Evolutionary conservation across 768 basidiomycete species (phyloP), one percentile per base, ranked within the genome.

Genomic region (Lactarius psammicola): DNA sequence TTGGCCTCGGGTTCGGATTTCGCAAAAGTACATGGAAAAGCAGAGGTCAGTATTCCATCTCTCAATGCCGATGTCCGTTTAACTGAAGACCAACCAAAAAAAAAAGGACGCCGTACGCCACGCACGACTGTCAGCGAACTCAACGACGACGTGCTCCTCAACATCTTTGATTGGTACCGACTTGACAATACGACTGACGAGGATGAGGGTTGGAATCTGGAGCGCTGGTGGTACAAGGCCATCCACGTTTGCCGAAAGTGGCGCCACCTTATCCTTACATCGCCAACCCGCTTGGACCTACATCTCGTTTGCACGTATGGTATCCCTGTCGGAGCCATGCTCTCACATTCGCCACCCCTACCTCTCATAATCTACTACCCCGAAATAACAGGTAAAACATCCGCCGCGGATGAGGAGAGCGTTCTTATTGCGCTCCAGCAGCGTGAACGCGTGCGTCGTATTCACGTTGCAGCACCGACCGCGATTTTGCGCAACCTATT

Each of bases 211-310:
- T 63, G 62, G 62, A 57, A 63, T 18, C 20, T 38, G 10, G 58
- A 64, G 18, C 57, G 63, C 5, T 64, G 63, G 63, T 64, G 63
- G 63, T 64, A 64, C 51, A 64, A 38, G 31, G 51, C 53, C 38
- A 42, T 53, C 15, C 57, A 64, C 28, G 57, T 59, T 11, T 64
- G 57, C n/a, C 36, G 2, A 20, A 4, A 4, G n/a, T 64, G 63
- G 63, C 34, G 63, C 7, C 13, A n/a, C 20, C 18, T 64, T 49
- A 54, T 64, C 26, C 49, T 59, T 49, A 5, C 46, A 31, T 59
- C 20, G 7, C 49, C 63, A 5, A 33, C 30, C 11, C 30, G n/a
- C 58, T 51, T 64, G 31, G 23, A 64, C 10, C 57, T 64, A 11
- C 49, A 51, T 30, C 58, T 64, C 7, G 49, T 64, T 42, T 64